phyloP scores from a whole-genome alignment of 371 early-diverging fungal genomes.

The Mycotypha africana region DNA sequence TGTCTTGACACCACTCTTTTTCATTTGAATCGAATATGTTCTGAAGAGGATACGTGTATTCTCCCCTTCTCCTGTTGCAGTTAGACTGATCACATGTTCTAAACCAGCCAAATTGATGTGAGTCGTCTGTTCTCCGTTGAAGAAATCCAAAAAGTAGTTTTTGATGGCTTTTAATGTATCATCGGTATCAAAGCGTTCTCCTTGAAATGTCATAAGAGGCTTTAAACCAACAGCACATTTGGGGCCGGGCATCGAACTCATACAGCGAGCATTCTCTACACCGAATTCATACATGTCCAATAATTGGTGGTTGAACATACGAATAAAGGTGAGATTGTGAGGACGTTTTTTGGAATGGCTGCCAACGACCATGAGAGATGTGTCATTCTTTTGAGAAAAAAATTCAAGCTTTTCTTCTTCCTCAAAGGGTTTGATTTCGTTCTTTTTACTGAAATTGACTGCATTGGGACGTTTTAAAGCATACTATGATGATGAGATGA shows the following conservation, averaged over 20 bases:
- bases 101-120: constrained; percentile 82
- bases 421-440: constrained; percentile 95
- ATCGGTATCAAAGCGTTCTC: constrained; percentile 78
- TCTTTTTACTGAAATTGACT: constrained; percentile 86
- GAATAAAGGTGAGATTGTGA: constrained; percentile 83
- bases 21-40: constrained; percentile 75
- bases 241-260: constrained; percentile 69
- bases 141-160: constrained; percentile 87
- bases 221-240: constrained; percentile 85
- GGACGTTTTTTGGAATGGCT: constrained; percentile 96
- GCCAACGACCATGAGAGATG: constrained; percentile 84
- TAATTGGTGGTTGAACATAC: constrained; percentile 89
- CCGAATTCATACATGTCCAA: constrained; percentile 96
- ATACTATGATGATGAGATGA: constrained; percentile 61
- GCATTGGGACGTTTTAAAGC: constrained; percentile 88
- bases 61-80: constrained; percentile 63
- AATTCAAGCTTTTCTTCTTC: constrained; percentile 89
- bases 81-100: constrained; percentile 84
- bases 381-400: constrained; percentile 91
- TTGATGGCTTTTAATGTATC: constrained; percentile 68
- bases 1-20: constrained; percentile 78
- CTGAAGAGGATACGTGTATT: constrained; percentile 75
- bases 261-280: constrained; percentile 58
- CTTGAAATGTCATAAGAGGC: constrained; percentile 88
- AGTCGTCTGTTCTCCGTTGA: constrained; percentile 74